These are phyloP conservation scores for Exophiala calicioides DNA, from an alignment of 2,329 filamentous ascomycete genomes.

Conservation along the genomic window DNA sequence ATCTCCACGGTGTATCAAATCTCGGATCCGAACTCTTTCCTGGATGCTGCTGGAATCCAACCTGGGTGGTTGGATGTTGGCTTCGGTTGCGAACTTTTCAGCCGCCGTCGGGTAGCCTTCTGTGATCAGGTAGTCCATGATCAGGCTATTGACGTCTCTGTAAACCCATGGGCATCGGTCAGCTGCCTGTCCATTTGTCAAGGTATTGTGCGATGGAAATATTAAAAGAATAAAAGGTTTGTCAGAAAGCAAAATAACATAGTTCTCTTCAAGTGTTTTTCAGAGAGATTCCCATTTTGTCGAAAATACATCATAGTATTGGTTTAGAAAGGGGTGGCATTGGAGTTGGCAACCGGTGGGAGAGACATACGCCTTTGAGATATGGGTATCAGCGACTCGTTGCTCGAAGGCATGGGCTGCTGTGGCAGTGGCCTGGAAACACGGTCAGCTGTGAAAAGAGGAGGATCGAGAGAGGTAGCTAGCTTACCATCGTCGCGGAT, in stretches of 20 bases:
- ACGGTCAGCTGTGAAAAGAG: too few relatives aligned
- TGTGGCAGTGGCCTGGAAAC: conserved; percentile 21
- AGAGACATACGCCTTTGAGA: conserved; percentile 79
- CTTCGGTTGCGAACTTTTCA: conserved; percentile 89
- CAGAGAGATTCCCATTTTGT: conserved; percentile 99
- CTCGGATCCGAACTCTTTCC: conserved; percentile 77
- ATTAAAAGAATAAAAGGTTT: conserved; percentile 19
- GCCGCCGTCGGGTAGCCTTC: conserved; percentile 93
- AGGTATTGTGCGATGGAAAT: conserved; percentile 1
- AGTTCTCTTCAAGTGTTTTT: conserved; percentile 86
- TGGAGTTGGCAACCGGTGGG: conserved; percentile 27
- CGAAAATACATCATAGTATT: conserved; percentile 78
- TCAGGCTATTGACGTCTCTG: conserved; percentile 92
- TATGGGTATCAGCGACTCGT: conserved; percentile 79
- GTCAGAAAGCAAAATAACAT: conserved; percentile 76
- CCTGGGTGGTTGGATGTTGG: conserved; percentile 76
- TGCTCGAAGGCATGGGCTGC: conserved; percentile 64
- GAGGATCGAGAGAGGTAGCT: too few relatives aligned
- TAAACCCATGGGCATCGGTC: conserved; percentile 32
- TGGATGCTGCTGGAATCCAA: conserved; percentile 73
- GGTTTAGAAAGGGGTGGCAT: too few relatives aligned
- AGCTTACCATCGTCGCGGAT: too few relatives aligned
- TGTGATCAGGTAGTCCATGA: conserved; percentile 95
- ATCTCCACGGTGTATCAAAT: conserved; percentile 80
- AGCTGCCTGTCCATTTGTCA: neutral